These are phyloP conservation scores for Boletus patriciae DNA, from an alignment of 768 basidiomycete species.

Conservation along the genomic window DNA sequence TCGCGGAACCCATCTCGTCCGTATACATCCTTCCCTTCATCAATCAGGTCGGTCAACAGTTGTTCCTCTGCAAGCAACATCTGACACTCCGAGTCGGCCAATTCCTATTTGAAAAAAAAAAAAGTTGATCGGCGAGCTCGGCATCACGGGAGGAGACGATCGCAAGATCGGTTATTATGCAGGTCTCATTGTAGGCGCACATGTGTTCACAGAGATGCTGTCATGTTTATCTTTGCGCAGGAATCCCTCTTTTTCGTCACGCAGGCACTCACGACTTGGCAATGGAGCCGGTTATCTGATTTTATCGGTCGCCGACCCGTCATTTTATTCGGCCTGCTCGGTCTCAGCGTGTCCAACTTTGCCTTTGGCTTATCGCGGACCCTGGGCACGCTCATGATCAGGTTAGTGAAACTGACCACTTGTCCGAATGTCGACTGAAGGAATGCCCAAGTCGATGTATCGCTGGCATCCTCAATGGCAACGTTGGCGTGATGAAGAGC, in stretches of 20 bases:
- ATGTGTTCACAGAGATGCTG: neutral
- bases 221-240: conserved; percentile 30
- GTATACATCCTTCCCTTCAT: conserved; percentile 62
- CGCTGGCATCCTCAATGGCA: conserved; percentile 40
- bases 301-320: conserved; percentile 61
- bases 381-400: conserved; percentile 54
- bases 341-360: conserved; percentile 52
- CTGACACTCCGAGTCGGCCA: neutral
- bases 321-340: conserved; percentile 53
- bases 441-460: conserved; percentile 31
- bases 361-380: conserved; percentile 63
- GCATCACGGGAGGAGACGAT: conserved; percentile 62
- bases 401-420: conserved; percentile 31
- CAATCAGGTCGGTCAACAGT: conserved; percentile 43
- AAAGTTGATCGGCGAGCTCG: conserved; percentile 60
- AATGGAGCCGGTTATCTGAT: conserved; percentile 66
- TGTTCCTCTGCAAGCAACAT: neutral
- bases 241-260: conserved; percentile 63
- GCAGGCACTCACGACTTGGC: conserved; percentile 56
- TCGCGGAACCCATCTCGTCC: conserved; percentile 55
- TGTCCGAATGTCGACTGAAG: conserved; percentile 3
- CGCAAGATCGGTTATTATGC: conserved; percentile 69
- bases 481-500: conserved; percentile 63
- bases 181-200: conserved; percentile 49
- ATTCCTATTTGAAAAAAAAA: neutral